Evolutionary conservation across 176 grass and related monocot species (phyloP).

Genomic region (Elymus sibiricus): DNA sequence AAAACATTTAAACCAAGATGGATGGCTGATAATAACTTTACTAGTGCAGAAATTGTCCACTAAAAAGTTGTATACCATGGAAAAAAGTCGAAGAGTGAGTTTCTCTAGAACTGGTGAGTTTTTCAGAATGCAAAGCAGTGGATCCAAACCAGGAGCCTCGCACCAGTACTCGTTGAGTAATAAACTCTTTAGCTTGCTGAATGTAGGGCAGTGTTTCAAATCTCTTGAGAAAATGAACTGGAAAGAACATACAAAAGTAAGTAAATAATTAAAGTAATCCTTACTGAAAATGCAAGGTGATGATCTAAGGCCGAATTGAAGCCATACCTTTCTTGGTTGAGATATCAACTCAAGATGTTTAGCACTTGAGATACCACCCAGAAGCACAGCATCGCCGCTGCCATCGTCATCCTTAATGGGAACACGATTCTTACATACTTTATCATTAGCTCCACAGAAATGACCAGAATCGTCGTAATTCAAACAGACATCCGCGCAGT

Average conservation of each 20-base stretch:
- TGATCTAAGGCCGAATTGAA: background rate
- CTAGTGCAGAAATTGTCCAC: background rate
- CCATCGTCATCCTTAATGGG: background rate
- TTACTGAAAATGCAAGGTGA: background rate
- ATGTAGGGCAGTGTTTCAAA: constrained; percentile 3
- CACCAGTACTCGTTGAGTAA: background rate
- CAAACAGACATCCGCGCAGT: background rate
- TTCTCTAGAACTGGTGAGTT: constrained; percentile 18
- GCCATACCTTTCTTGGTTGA: background rate
- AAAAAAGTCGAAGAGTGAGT: background rate
- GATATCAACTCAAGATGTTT: background rate
- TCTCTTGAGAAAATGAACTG: constrained; percentile 13
- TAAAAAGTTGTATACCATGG: background rate
- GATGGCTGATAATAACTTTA: background rate
- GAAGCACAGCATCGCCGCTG: background rate
- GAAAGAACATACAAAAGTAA: background rate
- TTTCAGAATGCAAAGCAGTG: background rate
- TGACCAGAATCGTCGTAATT: background rate
- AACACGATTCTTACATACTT: background rate
- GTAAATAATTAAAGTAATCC: background rate
- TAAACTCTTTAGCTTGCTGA: constrained; percentile 14
- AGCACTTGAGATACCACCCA: constrained; percentile 2
- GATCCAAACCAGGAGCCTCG: background rate
- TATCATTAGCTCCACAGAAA: background rate
- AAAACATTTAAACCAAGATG: background rate